Base-by-base conservation (phyloP, 1,139 yeast genomes). In the Diutina rugosa region DNA sequence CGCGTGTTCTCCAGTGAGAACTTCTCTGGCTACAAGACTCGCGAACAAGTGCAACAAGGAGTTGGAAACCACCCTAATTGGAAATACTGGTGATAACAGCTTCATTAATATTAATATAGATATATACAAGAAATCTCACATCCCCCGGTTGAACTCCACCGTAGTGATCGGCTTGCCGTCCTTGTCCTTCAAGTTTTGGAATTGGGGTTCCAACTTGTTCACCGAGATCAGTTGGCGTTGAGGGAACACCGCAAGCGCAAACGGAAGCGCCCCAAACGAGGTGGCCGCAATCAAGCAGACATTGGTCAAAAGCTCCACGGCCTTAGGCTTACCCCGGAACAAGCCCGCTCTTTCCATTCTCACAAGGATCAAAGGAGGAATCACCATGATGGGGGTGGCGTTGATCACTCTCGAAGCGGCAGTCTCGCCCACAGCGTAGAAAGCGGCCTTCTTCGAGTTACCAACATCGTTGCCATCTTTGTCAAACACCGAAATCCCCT, bases 301-400 rank as follows among this genome's bases (percentile, higher is more conserved):
- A 66, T 91, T 93, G 30, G 85, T 84, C 47, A 79, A 67, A 12
- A 87, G 84, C 63, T 87, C 90, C 6, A 81, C 73, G 30, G 84
- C 76, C 59, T 80, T 71, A 16, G 89, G 78, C 67, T 82, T 85
- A 48, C 90, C 88, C 64, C 79, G 83, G 61, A 91, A 77, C 35
- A 84, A 63, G 51, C 72, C 64, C 0, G 85, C 76, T 61, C 78
- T 79, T 72, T 93, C 98, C 61, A 93, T 75, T 66, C 78, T 80
- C 56, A 90, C 90, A 58, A 93, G 77, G 35, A 89, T 68, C 63
- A 93, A 77, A 1, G 99, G 97, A 1, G 99, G 99, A 29, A 93
- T 71, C 28, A 88, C 99, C 99, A 93, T 93, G 63, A 93, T 80
- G 26, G 99, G 99, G 0, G 99, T 89, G 28, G 98, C 97, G 67